A percentile compares a stretch with the other conserved stretches of the same genome.
These are phyloP conservation scores for Bremia lactucae DNA, from an alignment of 352 stramenopile genomes.

Conservation along the genomic window DNA sequence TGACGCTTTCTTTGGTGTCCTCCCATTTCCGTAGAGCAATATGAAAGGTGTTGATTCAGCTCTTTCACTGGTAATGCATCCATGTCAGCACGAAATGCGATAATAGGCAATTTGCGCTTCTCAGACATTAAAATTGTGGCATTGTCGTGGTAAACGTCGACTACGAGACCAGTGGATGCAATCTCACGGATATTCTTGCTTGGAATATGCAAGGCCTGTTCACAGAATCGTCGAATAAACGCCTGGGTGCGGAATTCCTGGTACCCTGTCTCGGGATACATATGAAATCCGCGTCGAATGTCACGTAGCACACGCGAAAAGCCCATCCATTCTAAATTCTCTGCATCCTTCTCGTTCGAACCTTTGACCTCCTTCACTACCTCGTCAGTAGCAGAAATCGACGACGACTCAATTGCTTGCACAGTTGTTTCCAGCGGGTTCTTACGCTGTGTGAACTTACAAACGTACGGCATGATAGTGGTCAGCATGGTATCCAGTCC, in stretches of 20 bases:
- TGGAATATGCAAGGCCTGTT: slow-evolving; percentile 68
- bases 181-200: slow-evolving; percentile 60
- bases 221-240: slow-evolving; percentile 78
- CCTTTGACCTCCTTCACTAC: background rate
- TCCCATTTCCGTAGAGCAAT: slow-evolving; percentile 66
- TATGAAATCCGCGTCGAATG: slow-evolving; percentile 80
- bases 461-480: slow-evolving; percentile 55
- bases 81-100: slow-evolving; percentile 93
- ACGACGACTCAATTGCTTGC: slow-evolving; percentile 8
- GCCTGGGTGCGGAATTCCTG: slow-evolving; percentile 81
- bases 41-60: slow-evolving; percentile 65
- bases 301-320: slow-evolving; percentile 64
- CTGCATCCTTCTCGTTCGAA: background rate
- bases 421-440: slow-evolving; percentile 1
- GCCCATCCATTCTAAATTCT: slow-evolving; percentile 46
- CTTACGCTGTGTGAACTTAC: slow-evolving; percentile 39
- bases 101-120: slow-evolving; percentile 60
- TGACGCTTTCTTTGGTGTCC: slow-evolving; percentile 35
- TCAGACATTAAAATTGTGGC: slow-evolving; percentile 33
- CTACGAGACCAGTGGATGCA: slow-evolving; percentile 83
- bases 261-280: slow-evolving; percentile 88
- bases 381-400: slow-evolving; percentile 4
- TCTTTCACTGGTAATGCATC: slow-evolving; percentile 90
- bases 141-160: slow-evolving; percentile 82
- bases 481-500: slow-evolving; percentile 33